phyloP scores from a whole-genome alignment of 441 rosid species.

The Raphanus hybrid region DNA sequence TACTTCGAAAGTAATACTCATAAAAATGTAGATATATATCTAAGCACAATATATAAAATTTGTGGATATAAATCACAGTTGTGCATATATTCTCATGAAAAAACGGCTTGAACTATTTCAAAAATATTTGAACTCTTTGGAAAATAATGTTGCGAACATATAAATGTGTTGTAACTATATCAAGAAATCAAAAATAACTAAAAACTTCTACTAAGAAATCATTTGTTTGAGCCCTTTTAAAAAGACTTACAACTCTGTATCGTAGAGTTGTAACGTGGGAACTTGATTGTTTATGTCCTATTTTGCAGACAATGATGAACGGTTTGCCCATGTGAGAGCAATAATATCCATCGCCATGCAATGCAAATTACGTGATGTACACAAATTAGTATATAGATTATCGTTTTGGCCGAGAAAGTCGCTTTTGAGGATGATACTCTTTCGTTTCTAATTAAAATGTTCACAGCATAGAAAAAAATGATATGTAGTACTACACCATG shows the following conservation, averaged over 20 bases:
- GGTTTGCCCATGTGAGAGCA: conserved; percentile 38
- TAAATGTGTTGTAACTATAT: not conserved
- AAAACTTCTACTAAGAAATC: not conserved
- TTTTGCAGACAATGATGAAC: conserved; percentile 37
- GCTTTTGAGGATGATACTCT: not conserved
- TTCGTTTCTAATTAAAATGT: not conserved
- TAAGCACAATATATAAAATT: too few relatives aligned
- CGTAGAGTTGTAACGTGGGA: conserved; percentile 34
- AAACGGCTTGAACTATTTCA: not conserved
- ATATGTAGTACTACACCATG: not conserved
- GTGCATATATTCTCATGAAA: not conserved
- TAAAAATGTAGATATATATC: not conserved
- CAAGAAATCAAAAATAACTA: not conserved
- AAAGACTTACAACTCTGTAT: not conserved
- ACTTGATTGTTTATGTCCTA: conserved; percentile 22
- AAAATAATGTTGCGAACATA: not conserved
- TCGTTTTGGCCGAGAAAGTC: not conserved
- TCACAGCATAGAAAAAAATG: not conserved
- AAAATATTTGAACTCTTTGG: not conserved
- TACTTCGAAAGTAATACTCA: conserved; percentile 4
- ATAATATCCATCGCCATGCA: conserved; percentile 40
- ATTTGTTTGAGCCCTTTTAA: not conserved
- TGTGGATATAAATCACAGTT: not conserved
- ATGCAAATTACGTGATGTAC: conserved; percentile 39
- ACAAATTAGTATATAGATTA: conserved; percentile 11